phyloP scores from a whole-genome alignment of 148 eudicot genomes.

The Rhododendron kiyosumense region DNA sequence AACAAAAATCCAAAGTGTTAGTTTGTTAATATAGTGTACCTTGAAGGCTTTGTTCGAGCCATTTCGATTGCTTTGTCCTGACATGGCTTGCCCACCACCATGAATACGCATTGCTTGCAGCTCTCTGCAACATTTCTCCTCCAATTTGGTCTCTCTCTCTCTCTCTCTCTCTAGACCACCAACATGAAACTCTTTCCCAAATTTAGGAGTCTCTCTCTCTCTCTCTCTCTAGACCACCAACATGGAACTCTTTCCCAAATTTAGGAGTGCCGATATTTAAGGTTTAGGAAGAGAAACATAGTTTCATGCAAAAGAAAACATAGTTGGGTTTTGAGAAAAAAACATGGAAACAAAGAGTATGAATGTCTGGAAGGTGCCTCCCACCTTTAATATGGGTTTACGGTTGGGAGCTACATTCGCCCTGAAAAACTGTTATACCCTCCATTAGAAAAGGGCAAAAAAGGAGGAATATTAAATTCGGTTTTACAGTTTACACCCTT shows the following conservation, averaged over 20 bases:
- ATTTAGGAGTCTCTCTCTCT: neutral
- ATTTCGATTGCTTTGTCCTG: constrained; percentile 46
- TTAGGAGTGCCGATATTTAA: neutral
- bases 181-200: constrained; percentile 2
- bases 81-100: constrained; percentile 58
- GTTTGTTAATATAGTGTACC: constrained; percentile 14
- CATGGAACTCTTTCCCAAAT: constrained; percentile 4
- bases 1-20: too few relatives aligned
- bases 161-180: constrained; percentile 14
- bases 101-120: constrained; percentile 47
- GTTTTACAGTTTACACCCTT: neutral
- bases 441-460: neutral
- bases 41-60: constrained; percentile 42
- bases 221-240: constrained; percentile 12
- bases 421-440: constrained; percentile 9
- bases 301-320: neutral
- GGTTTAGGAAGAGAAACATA: constrained; percentile 4
- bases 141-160: neutral
- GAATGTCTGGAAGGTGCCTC: neutral
- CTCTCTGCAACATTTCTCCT: constrained; percentile 37
- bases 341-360: neutral
- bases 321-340: constrained; percentile 3
- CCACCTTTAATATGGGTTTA: neutral
- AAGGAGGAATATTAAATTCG: neutral
- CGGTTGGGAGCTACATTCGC: constrained; percentile 14